A percentile compares a stretch with the other conserved stretches of the same genome.
These are phyloP conservation scores for Coniella lustricola DNA, from an alignment of 2,329 filamentous ascomycete species.

Conservation along the genomic window DNA sequence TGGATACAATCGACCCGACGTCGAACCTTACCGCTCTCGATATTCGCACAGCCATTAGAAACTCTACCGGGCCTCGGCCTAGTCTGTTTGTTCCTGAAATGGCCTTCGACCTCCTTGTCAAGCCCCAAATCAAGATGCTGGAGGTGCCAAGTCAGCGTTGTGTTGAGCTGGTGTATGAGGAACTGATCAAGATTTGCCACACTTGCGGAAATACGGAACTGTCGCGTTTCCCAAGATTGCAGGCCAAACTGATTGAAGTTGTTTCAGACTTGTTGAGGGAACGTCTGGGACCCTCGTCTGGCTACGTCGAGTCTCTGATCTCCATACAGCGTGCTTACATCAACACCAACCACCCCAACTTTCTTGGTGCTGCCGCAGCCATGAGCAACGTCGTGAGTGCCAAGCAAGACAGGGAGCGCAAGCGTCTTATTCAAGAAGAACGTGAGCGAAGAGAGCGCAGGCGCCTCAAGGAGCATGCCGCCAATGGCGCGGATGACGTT, in stretches of 20 bases:
- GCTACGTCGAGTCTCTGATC: slow-evolving; percentile 92
- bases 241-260: slow-evolving; percentile 95
- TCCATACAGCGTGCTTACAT: slow-evolving; percentile 97
- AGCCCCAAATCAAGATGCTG: slow-evolving; percentile 95
- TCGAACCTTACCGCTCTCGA: slow-evolving; percentile 90
- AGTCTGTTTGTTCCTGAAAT: slow-evolving; percentile 97
- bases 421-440: slow-evolving; percentile 72
- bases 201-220: slow-evolving; percentile 95
- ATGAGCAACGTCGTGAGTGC: slow-evolving; percentile 96
- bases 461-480: slow-evolving; percentile 73
- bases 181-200: slow-evolving; percentile 98
- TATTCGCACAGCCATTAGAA: slow-evolving; percentile 94
- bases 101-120: slow-evolving; percentile 94
- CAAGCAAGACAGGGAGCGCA: slow-evolving; percentile 90
- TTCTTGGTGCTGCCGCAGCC: slow-evolving; percentile 89
- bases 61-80: slow-evolving; percentile 91
- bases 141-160: slow-evolving; percentile 94
- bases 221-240: slow-evolving; percentile 81
- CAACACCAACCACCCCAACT: slow-evolving; percentile 99
- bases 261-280: slow-evolving; percentile 93
- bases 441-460: slow-evolving; percentile 77
- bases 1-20: slow-evolving; percentile 94
- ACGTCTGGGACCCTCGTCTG: slow-evolving; percentile 79
- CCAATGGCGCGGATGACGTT: slow-evolving; percentile 65
- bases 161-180: slow-evolving; percentile 96